These are phyloP conservation scores for Cubamyces lactineus DNA, from an alignment of 768 basidiomycete species.

Conservation along the genomic window DNA sequence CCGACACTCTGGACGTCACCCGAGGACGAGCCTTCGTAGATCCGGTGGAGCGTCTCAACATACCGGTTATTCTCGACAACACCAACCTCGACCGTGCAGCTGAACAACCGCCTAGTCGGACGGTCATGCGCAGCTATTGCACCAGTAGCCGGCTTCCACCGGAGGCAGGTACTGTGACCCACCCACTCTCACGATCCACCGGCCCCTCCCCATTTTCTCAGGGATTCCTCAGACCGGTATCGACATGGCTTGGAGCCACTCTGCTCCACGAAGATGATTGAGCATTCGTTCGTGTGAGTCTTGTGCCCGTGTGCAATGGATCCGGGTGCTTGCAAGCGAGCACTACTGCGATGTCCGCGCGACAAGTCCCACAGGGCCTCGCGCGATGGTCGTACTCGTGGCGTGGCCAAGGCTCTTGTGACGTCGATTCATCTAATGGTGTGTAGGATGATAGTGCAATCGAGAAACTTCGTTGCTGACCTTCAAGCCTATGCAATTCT, in stretches of 20 bases:
- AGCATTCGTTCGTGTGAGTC: neutral
- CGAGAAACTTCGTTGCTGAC: neutral
- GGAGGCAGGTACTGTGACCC: neutral
- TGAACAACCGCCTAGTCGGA: neutral
- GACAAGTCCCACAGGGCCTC: neutral
- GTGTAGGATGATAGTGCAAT: neutral
- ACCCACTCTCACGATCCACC: constrained; percentile 2
- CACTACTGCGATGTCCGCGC: constrained; percentile 11
- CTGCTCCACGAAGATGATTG: neutral
- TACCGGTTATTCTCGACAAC: neutral
- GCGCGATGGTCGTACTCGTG: constrained; percentile 12
- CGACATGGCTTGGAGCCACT: neutral
- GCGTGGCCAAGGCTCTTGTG: constrained; percentile 1
- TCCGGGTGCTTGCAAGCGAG: no score
- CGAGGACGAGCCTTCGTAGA: neutral
- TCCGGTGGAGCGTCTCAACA: neutral
- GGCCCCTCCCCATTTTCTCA: constrained; percentile 1
- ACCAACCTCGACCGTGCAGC: neutral
- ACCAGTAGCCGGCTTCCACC: no score
- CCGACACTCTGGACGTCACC: neutral
- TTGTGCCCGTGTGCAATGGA: neutral
- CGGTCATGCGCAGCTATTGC: neutral
- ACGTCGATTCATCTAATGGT: neutral
- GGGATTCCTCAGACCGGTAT: neutral
- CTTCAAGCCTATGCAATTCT: no score